Percentiles rank a stretch among this genome's conserved stretches.
phyloP scores from a whole-genome alignment of 1,284 basidiomycete genomes.

The Irpex lacteus region DNA sequence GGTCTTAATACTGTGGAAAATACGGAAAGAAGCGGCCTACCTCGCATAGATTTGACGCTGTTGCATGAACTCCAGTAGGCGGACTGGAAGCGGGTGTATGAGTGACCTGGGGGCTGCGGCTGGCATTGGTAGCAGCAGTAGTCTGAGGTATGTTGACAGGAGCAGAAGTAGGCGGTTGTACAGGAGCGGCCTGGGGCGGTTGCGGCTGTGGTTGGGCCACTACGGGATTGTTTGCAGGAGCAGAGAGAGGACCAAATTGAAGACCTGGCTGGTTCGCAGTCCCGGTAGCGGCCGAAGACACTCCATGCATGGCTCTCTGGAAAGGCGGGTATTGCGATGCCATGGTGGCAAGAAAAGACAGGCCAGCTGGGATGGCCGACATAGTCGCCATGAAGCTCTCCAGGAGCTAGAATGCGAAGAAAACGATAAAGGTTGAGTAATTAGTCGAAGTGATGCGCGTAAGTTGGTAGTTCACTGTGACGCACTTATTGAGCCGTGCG shows the following conservation, averaged over 20 bases:
- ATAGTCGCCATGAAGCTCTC: constrained; percentile 4
- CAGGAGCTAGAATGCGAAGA: constrained; percentile 9
- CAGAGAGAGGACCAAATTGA: background rate
- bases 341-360: constrained; percentile 10
- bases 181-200: background rate
- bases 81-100: constrained; percentile 9
- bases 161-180: background rate
- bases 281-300: background rate
- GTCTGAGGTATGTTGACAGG: constrained; percentile 2
- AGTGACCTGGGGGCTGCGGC: background rate
- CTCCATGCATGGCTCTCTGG: background rate
- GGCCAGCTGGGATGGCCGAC: background rate
- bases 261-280: background rate
- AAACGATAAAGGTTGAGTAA: background rate
- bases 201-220: background rate
- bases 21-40: constrained; percentile 5
- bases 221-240: background rate
- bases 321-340: constrained; percentile 7
- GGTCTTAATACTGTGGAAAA: background rate
- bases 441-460: background rate
- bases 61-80: background rate
- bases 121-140: background rate
- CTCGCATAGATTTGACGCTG: constrained; percentile 15
- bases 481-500: background rate
- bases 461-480: background rate